These are phyloP conservation scores for Pseudogymnoascus sp. DNA, from an alignment of 2,329 filamentous ascomycete species.

Conservation along the genomic window DNA sequence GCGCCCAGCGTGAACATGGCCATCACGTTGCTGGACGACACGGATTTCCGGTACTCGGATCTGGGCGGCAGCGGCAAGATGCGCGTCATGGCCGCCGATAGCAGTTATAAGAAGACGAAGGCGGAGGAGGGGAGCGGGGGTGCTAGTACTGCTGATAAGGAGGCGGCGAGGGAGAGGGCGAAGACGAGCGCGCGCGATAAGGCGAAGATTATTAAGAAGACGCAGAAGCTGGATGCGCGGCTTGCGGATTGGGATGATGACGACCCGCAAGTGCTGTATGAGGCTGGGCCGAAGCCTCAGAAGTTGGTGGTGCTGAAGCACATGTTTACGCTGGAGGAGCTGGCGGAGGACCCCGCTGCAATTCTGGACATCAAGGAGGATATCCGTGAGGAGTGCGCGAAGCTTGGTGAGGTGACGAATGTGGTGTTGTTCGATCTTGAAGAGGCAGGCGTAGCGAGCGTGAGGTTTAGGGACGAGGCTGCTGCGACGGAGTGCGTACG, in stretches of 20 bases:
- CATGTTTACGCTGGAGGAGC: conserved; percentile 83
- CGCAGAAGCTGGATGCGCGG: conserved; percentile 83
- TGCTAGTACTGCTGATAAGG: conserved; percentile 22
- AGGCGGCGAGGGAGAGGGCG: conserved; percentile 41
- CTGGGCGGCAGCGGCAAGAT: conserved; percentile 54
- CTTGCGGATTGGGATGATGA: conserved; percentile 95
- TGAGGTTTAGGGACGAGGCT: conserved; percentile 68
- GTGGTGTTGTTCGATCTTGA: conserved; percentile 87
- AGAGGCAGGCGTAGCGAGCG: conserved; percentile 72
- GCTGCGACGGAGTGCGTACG: conserved; percentile 66
- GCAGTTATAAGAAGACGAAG: conserved; percentile 82
- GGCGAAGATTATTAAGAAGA: conserved; percentile 84
- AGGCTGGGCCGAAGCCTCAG: conserved; percentile 49
- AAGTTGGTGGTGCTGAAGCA: conserved; percentile 82
- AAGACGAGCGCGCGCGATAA: conserved; percentile 59
- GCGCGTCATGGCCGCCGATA: conserved; percentile 75
- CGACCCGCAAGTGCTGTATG: conserved; percentile 54
- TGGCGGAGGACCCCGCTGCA: conserved; percentile 75
- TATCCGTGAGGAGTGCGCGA: conserved; percentile 80
- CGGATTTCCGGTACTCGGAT: conserved; percentile 62
- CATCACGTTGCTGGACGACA: conserved; percentile 72
- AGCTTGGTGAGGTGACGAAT: conserved; percentile 81
- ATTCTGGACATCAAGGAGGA: conserved; percentile 92
- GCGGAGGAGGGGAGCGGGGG: conserved; percentile 37
- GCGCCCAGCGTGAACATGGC: conserved; percentile 86